Evolutionary conservation across 179 eudicot species (phyloP).

Genomic region (Beta macrorhiza): DNA sequence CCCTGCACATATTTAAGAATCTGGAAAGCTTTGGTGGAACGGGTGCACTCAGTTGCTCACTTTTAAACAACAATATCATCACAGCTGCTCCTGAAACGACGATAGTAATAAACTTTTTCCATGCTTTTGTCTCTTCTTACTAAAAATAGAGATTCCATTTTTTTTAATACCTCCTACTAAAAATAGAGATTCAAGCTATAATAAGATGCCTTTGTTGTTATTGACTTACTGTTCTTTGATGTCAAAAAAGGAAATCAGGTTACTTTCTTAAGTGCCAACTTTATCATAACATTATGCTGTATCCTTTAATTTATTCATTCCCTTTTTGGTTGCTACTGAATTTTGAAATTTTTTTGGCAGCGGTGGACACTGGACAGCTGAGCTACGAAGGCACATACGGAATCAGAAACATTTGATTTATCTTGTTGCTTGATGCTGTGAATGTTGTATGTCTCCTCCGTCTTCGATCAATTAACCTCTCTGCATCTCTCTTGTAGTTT

Average conservation of each 20-base stretch:
- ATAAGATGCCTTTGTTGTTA: not conserved
- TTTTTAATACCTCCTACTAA: not conserved
- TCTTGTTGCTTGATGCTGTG: no score
- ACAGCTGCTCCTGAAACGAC: no score
- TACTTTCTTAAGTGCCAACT: not conserved
- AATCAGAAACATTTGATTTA: no score
- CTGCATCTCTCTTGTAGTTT: constrained; percentile 37
- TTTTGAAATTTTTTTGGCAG: constrained; percentile 19
- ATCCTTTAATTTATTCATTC: not conserved
- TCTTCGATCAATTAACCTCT: constrained; percentile 1
- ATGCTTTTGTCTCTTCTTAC: no score
- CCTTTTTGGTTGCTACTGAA: constrained; percentile 14
- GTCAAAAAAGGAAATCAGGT: not conserved
- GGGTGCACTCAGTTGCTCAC: no score
- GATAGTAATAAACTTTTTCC: no score
- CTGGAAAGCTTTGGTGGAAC: no score
- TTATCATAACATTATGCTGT: not conserved
- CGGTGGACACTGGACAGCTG: constrained; percentile 43
- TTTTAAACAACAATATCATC: no score
- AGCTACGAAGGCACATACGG: constrained; percentile 43
- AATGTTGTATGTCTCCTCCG: not conserved
- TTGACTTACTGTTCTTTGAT: not conserved
- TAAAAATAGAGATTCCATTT: not conserved
- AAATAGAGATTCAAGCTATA: not conserved
- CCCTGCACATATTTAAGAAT: no score